Evolutionary conservation across 106 monocot genomes (phyloP).

Genomic region (Allium sativum): DNA sequence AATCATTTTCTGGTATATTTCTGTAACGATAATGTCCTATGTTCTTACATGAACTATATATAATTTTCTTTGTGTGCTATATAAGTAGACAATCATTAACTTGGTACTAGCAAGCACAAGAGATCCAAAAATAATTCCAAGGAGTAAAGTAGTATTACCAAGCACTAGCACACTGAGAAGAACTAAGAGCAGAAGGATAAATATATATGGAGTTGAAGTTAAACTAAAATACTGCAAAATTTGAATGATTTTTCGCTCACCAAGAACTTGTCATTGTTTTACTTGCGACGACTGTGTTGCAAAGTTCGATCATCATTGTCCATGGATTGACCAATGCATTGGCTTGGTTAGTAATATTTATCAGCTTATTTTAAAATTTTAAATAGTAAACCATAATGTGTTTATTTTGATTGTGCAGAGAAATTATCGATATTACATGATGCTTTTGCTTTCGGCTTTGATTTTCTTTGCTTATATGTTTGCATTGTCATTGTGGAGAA

Average conservation of each 20-base stretch:
- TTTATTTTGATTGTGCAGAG: constrained; percentile 27
- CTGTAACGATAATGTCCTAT: too few species aligned
- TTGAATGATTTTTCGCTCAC: constrained; percentile 67
- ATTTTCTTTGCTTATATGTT: constrained; percentile 37
- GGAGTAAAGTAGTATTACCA: constrained; percentile 35
- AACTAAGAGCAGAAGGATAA: constrained; percentile 27
- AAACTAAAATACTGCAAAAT: constrained; percentile 81
- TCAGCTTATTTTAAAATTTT: neutral
- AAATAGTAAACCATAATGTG: neutral
- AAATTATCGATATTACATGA: constrained; percentile 46
- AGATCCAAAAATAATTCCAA: constrained; percentile 75
- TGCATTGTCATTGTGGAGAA: constrained; percentile 30
- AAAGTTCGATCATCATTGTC: constrained; percentile 69
- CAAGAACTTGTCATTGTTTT: constrained; percentile 58
- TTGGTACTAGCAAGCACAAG: constrained; percentile 51
- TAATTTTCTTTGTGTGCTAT: neutral
- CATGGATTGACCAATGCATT: constrained; percentile 72
- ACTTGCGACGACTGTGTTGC: constrained; percentile 63
- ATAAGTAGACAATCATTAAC: constrained; percentile 45
- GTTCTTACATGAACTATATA: too few species aligned
- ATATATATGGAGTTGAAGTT: constrained; percentile 38
- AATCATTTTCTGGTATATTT: too few species aligned
- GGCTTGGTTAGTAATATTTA: constrained; percentile 40
- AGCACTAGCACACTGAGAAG: constrained; percentile 19
- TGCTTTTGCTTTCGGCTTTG: constrained; percentile 33